Evolutionary conservation across 768 basidiomycete species (phyloP), one percentile per base, ranked within the genome.

Genomic region (Suillus clintonianus): DNA sequence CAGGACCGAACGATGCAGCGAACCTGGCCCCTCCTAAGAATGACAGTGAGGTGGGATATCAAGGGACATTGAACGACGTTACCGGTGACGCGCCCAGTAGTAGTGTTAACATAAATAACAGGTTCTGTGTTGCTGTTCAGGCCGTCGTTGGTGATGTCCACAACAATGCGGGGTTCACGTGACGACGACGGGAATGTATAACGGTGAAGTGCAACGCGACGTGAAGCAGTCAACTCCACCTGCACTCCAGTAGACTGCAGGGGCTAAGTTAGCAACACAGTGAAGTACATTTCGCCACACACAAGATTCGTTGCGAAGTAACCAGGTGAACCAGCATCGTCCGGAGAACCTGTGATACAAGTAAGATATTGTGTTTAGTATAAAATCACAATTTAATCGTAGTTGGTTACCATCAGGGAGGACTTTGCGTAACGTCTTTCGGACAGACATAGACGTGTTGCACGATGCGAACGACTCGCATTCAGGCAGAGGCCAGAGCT

Each of bases 251-350:
- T 87, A 1, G 85, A 83, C 85, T 87, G 60, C 37, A 50, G 6
- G 9, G 24, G n/a, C 24, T 37, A 10, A 36, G 34, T 62, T 8
- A 15, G 36, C 27, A 8, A 47, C 17, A 32, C 8, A 58, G 47
- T 37, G 17, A 22, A 32, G 34, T 3, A 70, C 77, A 41, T 13
- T 57, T 41, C 24, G 10, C 37, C 24, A 57, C 56, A 17, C 62
- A 85, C 86, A 36, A 89, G 74, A 67, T 87, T 87, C 1, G 85
- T 83, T 0, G 86, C 81, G 69, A 89, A 89, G 70, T 88, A 89
- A 56, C 88, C 88, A 0, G 88, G 88, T 17, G 85, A 84, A 5
- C 87, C 86, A 62, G 78, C 80, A 66, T 89, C 87, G 63, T 88
- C 87, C 5, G 86, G 83, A 37, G 79, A 77, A 14, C 86, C 86